Conservation (phyloP, 1,284 basidiomycete species). For the Golubevia sp. region DNA sequence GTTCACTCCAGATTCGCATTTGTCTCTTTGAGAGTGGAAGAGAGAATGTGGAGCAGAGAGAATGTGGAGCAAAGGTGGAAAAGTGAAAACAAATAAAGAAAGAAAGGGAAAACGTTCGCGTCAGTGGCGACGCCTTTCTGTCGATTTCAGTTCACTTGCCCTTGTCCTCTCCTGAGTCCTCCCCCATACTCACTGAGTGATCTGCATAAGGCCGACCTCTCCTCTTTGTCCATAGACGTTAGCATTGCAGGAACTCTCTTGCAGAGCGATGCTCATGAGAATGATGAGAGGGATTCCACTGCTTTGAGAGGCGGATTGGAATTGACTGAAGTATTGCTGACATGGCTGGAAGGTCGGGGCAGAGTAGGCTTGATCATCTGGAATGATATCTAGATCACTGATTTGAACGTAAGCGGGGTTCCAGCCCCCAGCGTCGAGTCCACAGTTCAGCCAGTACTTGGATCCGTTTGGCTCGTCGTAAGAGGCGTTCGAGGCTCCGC, state of each 20-base stretch:
- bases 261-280: constrained; percentile 45
- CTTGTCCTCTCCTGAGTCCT: too few species aligned
- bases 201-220: constrained; percentile 48
- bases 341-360: constrained; percentile 26
- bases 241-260: constrained; percentile 45
- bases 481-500: constrained; percentile 14
- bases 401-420: constrained; percentile 30
- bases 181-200: too few species aligned
- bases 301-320: constrained; percentile 22
- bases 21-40: too few species aligned
- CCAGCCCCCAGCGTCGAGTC: constrained; percentile 30
- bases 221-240: constrained; percentile 32
- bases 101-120: too few species aligned
- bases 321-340: constrained; percentile 26
- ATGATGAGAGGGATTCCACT: constrained; percentile 31
- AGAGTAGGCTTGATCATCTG: constrained; percentile 18
- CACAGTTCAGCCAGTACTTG: constrained; percentile 42
- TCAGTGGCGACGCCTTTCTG: too few species aligned
- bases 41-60: too few species aligned
- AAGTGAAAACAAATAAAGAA: too few species aligned
- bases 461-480: constrained; percentile 33
- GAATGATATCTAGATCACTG: constrained; percentile 29
- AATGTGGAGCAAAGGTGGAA: too few species aligned
- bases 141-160: too few species aligned
- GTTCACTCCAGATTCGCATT: constrained; percentile 28